These are phyloP conservation scores for Aciculosporium take DNA, from an alignment of 2,329 filamentous ascomycete genomes.

Conservation along the genomic window DNA sequence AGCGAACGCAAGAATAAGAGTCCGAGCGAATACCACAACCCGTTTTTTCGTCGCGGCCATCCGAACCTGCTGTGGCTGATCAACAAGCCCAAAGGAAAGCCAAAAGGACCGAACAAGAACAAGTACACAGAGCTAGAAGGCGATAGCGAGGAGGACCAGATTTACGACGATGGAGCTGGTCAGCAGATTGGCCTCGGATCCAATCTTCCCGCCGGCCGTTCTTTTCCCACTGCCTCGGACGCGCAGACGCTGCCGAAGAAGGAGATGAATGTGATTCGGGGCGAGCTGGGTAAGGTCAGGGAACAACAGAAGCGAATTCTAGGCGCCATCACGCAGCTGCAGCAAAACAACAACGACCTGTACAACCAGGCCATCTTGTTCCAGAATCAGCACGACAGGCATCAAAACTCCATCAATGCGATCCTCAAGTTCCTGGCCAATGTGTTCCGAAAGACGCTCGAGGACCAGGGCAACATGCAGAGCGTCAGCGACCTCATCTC, in stretches of 20 bases:
- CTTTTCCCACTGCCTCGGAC: slow-evolving; percentile 27
- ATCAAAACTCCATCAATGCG: slow-evolving; percentile 98
- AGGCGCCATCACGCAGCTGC: slow-evolving; percentile 63
- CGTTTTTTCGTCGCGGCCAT: slow-evolving; percentile 85
- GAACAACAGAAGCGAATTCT: slow-evolving; percentile 80
- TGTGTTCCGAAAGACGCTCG: slow-evolving; percentile 85
- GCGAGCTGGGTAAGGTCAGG: slow-evolving; percentile 69
- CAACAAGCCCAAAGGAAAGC: slow-evolving; percentile 72
- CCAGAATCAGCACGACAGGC: slow-evolving; percentile 84
- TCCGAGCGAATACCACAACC: slow-evolving; percentile 94
- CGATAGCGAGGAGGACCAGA: slow-evolving; percentile 50
- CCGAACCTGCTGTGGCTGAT: slow-evolving; percentile 92
- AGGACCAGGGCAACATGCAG: slow-evolving; percentile 54
- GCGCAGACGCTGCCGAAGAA: slow-evolving; percentile 45
- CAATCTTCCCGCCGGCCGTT: slow-evolving; percentile 12
- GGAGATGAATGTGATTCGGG: slow-evolving; percentile 63
- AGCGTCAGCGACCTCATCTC: slow-evolving; percentile 77
- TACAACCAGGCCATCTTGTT: slow-evolving; percentile 81
- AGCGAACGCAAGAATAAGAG: slow-evolving; percentile 96
- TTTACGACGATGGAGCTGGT: slow-evolving; percentile 40
- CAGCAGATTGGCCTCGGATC: slow-evolving; percentile 11
- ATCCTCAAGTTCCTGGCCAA: slow-evolving; percentile 94
- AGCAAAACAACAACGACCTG: slow-evolving; percentile 74
- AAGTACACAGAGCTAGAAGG: slow-evolving; percentile 3
- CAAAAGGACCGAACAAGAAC: slow-evolving; percentile 43